Evolutionary conservation across 2,329 filamentous ascomycete species (phyloP).

Genomic region (Chrysoporthe deuterocubensis): DNA sequence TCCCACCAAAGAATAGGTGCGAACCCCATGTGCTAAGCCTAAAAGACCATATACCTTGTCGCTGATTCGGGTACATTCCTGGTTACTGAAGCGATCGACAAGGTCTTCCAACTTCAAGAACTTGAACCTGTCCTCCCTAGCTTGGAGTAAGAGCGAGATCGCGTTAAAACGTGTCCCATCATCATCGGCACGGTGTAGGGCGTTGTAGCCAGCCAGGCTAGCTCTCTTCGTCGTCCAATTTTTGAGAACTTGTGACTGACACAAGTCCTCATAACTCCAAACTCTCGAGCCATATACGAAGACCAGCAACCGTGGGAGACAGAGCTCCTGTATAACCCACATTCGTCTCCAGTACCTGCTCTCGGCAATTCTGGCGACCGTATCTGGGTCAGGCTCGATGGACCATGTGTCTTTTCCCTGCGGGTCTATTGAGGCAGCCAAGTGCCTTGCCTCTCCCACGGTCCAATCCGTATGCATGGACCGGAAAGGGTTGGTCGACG

Average conservation of each 20-base stretch:
- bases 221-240: too few species aligned
- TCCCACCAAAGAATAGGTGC: neutral
- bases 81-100: neutral
- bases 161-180: neutral
- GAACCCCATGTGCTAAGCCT: neutral
- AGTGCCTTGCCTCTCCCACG: neutral
- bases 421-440: neutral
- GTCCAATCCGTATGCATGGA: neutral
- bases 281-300: neutral
- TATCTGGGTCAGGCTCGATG: neutral
- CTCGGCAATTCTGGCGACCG: neutral
- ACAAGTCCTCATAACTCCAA: neutral
- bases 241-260: neutral
- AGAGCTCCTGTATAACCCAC: conserved; percentile 3
- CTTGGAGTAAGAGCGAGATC: neutral
- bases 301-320: conserved; percentile 1
- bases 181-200: neutral
- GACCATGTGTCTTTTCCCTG: neutral
- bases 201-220: neutral
- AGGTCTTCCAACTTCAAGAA: neutral
- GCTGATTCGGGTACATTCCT: neutral
- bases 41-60: neutral
- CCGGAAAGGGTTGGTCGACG: neutral
- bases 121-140: neutral
- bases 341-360: conserved; percentile 5